Evolutionary conservation across 495 filamentous ascomycete species (phyloP).

Genomic region (Tuber magnatum): DNA sequence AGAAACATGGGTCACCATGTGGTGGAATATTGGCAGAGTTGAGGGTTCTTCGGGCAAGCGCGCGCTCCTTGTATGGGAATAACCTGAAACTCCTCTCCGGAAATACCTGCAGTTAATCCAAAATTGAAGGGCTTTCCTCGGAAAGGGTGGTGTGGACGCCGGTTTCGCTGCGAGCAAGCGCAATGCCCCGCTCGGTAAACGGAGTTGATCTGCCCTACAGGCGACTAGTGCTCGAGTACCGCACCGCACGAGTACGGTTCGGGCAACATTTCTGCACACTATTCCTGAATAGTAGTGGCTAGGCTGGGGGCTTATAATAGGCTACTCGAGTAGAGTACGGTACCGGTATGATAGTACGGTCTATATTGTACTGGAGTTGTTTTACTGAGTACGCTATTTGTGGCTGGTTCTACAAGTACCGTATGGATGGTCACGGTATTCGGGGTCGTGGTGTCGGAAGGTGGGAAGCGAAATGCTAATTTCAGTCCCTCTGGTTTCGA

Average conservation of each 20-base stretch:
- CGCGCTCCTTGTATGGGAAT: slow-evolving; percentile 25
- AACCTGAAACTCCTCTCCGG: slow-evolving; percentile 25
- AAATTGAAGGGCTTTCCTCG: slow-evolving; percentile 32
- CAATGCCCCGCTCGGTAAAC: slow-evolving; percentile 17
- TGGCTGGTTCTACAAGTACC: slow-evolving; percentile 27
- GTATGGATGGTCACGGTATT: not conserved
- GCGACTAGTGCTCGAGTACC: too few species aligned
- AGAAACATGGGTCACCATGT: not conserved
- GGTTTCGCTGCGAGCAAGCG: slow-evolving; percentile 9
- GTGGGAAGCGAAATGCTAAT: slow-evolving; percentile 12
- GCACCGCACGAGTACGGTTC: too few species aligned
- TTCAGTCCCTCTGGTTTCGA: slow-evolving; percentile 9
- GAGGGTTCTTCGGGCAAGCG: slow-evolving; percentile 17
- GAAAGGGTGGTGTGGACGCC: not conserved
- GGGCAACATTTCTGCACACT: slow-evolving; percentile 13
- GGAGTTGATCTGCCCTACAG: not conserved
- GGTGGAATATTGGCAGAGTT: not conserved
- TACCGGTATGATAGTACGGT: too few species aligned
- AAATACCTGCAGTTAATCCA: slow-evolving; percentile 29
- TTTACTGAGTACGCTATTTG: slow-evolving; percentile 15
- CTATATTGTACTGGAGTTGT: too few species aligned
- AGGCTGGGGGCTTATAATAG: too few species aligned
- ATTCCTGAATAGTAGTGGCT: slow-evolving; percentile 27
- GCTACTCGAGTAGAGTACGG: too few species aligned
- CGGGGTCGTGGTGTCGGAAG: slow-evolving; percentile 3